phyloP scores from a whole-genome alignment of 345 rosid species.

The Eucalyptus tenuipes region DNA sequence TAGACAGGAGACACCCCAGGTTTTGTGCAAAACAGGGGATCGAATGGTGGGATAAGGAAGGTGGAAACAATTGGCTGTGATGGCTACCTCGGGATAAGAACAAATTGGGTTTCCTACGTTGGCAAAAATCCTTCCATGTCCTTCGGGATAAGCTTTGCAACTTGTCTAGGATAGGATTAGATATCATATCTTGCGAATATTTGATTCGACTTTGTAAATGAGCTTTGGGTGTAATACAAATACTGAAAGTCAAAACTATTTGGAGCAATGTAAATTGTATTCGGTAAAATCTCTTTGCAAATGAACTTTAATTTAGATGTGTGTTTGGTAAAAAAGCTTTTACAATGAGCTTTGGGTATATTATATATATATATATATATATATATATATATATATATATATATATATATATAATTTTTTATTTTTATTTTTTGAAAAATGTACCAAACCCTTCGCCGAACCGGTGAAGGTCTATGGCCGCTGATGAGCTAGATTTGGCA shows the following conservation, averaged over 20 bases:
- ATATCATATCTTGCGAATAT: not conserved
- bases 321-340: no score
- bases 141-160: not conserved
- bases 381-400: no score
- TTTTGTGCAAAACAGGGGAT: not conserved
- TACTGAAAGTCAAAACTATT: no score
- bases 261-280: no score
- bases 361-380: no score
- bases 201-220: accelerated
- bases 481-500: accelerated
- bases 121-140: not conserved
- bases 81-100: not conserved
- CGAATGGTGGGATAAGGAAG: not conserved
- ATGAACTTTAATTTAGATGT: no score
- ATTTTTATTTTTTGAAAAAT: no score
- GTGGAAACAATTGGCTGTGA: not conserved
- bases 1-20: not conserved
- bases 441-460: accelerated
- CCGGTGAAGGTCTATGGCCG: accelerated
- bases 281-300: no score
- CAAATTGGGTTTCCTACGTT: not conserved
- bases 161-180: not conserved
- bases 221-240: accelerated
- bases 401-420: no score
- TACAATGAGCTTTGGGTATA: no score